A percentile compares a stretch with the other conserved stretches of the same genome.
Conservation (phyloP, 495 filamentous ascomycete genomes). For the Lasiosphaeriaceae sp. region DNA sequence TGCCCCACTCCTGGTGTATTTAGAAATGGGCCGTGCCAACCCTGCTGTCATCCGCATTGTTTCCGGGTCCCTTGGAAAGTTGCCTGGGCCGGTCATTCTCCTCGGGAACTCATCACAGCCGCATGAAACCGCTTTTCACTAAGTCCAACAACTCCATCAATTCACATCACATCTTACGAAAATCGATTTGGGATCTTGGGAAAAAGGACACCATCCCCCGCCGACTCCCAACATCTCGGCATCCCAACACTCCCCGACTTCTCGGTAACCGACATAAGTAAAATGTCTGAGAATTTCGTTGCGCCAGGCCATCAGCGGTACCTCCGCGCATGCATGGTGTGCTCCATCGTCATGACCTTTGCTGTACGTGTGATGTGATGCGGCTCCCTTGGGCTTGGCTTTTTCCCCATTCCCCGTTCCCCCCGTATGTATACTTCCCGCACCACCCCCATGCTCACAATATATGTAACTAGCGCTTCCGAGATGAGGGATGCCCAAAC, state of each 20-base stretch:
- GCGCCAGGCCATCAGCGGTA: slow-evolving; percentile 68
- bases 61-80: not conserved
- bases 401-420: slow-evolving; percentile 1
- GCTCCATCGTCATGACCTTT: slow-evolving; percentile 81
- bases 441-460: not conserved
- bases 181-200: not conserved
- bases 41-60: slow-evolving; percentile 1
- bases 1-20: slow-evolving; percentile 5
- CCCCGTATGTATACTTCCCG: slow-evolving; percentile 15
- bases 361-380: slow-evolving; percentile 59
- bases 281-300: slow-evolving; percentile 54
- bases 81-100: not conserved
- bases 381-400: no score
- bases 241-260: not conserved
- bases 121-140: slow-evolving; percentile 7
- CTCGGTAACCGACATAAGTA: not conserved
- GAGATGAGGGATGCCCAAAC: slow-evolving; percentile 87
- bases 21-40: slow-evolving; percentile 15
- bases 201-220: not conserved
- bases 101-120: slow-evolving; percentile 7
- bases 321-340: slow-evolving; percentile 97
- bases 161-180: not conserved
- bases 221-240: not conserved
- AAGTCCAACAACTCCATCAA: not conserved
- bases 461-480: slow-evolving; percentile 61